These are phyloP conservation scores for Ustilago lituana DNA, from an alignment of 1,284 basidiomycete genomes.

Conservation along the genomic window DNA sequence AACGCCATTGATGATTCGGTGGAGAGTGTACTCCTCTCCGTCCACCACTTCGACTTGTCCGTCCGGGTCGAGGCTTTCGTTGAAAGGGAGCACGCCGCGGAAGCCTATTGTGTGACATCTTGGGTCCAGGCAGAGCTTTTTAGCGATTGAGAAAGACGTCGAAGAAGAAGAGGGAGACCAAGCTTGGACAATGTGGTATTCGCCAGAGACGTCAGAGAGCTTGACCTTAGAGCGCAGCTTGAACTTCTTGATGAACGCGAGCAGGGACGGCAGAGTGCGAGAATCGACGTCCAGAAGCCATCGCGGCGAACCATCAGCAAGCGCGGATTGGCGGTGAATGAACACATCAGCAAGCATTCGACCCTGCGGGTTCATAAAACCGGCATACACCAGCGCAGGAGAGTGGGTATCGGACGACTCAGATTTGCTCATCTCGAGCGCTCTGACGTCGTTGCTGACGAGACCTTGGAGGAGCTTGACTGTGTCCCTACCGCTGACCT, in stretches of 20 bases:
- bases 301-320: constrained; percentile 62
- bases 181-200: constrained; percentile 81
- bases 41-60: not conserved
- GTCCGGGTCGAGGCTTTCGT: not conserved
- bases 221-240: constrained; percentile 89
- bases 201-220: constrained; percentile 76
- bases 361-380: constrained; percentile 89
- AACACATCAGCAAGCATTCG: constrained; percentile 89
- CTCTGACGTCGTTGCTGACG: constrained; percentile 73
- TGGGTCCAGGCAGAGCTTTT: constrained; percentile 30
- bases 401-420: not conserved
- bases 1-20: constrained; percentile 83
- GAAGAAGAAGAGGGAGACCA: constrained; percentile 71
- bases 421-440: constrained; percentile 8
- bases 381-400: constrained; percentile 73
- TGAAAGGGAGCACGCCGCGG: constrained; percentile 33
- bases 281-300: constrained; percentile 81
- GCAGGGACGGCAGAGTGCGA: constrained; percentile 71
- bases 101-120: constrained; percentile 54
- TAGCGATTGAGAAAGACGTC: not conserved
- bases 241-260: constrained; percentile 80
- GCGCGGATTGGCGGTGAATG: constrained; percentile 72
- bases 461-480: constrained; percentile 88
- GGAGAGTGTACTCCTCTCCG: constrained; percentile 74
- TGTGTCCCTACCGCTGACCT: constrained; percentile 83